Base-by-base conservation (phyloP, 208 protist species). In the Novymonas esmeraldas region DNA sequence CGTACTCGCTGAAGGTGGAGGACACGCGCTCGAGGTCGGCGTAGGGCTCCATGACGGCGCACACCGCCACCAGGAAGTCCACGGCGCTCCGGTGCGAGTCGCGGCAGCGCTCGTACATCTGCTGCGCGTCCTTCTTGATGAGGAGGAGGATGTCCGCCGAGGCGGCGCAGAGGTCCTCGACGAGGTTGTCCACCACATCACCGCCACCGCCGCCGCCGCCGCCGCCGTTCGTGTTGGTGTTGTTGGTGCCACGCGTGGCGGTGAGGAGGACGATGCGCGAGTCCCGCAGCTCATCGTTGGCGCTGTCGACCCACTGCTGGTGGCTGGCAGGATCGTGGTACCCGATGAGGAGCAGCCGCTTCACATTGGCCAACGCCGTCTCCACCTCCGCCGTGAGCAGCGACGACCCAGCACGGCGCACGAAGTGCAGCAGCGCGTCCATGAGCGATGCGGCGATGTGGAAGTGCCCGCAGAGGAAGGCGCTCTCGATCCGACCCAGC, bases 31-130 rank as follows among this genome's bases (percentile, higher is more conserved):
- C 48, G 31, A 95, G 77, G 16, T 46, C 73, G 18, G 82, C 70
- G 42, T 81, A 87, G 3, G 90, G 87, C 46, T 82, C 69, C 28
- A 78, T 85, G 24, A 94, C 76, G 14, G 85, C 81, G 56, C 87
- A 94, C 28, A 88, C 52, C 11, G 83, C 90, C 11, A 81, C 76
- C 14, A 90, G 45, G 50, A 90, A 95, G 61, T 90, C 79, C 14
- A 81, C 63, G 20, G 87, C 66, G 31, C 75, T 76, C n/a, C 86
- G 75, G 26, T 79, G 51, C 31, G 76, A 64, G 13, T 81, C 61
- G 34, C 54, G 24, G 54, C 90, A 96, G 20, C 73, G 77, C 38
- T 85, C 34, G 29, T 72, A 58, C 48, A 96, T 61, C 52, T 75
- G 41, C 44, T 36, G 45, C 5, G 78, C 82, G 50, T 96, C 90